These are phyloP conservation scores for Tolypocladium tropicale DNA, from an alignment of 2,329 filamentous ascomycete genomes.

Conservation along the genomic window DNA sequence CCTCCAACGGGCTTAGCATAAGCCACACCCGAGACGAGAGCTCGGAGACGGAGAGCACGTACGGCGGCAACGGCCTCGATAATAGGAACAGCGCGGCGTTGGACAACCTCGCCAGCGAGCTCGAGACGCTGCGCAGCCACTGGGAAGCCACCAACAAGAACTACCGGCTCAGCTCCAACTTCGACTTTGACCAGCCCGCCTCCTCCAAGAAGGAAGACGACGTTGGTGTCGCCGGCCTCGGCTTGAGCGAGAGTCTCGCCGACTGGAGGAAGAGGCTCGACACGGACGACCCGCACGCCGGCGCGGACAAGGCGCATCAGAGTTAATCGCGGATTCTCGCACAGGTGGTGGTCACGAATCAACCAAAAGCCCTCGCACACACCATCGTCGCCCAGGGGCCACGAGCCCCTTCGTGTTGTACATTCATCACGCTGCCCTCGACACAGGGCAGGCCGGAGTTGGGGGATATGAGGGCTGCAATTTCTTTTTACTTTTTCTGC, in stretches of 20 bases:
- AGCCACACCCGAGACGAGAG: conserved; percentile 44
- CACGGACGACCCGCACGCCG: conserved; percentile 27
- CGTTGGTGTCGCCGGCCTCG: conserved; percentile 28
- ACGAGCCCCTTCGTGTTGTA: conserved; percentile 3
- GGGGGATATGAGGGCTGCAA: background rate
- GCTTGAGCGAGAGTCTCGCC: conserved; percentile 60
- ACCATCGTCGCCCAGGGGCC: conserved; percentile 10
- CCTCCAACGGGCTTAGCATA: conserved; percentile 24
- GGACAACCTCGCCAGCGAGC: conserved; percentile 83
- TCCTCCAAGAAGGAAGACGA: conserved; percentile 33
- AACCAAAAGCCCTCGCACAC: conserved; percentile 16
- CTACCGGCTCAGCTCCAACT: conserved; percentile 80
- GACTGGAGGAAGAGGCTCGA: conserved; percentile 76
- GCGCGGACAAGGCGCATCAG: conserved; percentile 17
- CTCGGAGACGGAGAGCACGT: conserved; percentile 52
- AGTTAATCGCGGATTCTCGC: conserved; percentile 12
- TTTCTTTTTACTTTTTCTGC: background rate
- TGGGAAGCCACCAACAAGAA: conserved; percentile 97
- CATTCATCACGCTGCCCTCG: background rate
- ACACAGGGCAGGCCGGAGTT: conserved; percentile 1
- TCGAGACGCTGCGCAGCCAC: conserved; percentile 80
- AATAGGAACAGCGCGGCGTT: conserved; percentile 57
- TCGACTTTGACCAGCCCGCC: conserved; percentile 61
- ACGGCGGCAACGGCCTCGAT: conserved; percentile 40
- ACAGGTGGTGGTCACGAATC: conserved; percentile 18